These are phyloP conservation scores for Paracoccidioides brasiliensis DNA, from an alignment of 2,329 filamentous ascomycete genomes.

Conservation along the genomic window DNA sequence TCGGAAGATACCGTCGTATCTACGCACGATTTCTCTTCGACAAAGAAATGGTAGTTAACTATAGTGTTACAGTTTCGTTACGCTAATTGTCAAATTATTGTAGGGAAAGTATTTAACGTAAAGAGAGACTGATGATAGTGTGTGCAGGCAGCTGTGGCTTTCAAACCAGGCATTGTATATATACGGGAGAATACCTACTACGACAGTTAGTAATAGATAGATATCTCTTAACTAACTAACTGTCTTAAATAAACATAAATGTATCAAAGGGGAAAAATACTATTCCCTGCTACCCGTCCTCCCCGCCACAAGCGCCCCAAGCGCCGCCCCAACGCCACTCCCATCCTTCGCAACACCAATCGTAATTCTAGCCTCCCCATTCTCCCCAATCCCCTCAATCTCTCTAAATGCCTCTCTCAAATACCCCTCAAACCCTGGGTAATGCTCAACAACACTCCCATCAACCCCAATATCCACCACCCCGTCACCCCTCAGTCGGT, in stretches of 20 bases:
- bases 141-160: too few species aligned
- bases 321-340: constrained; percentile 82
- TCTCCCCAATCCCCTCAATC: constrained; percentile 62
- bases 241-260: not conserved
- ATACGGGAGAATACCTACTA: too few species aligned
- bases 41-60: too few species aligned
- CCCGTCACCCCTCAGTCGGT: constrained; percentile 57
- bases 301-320: constrained; percentile 84
- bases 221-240: too few species aligned
- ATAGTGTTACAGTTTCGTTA: too few species aligned
- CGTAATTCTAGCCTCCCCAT: constrained; percentile 71
- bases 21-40: too few species aligned
- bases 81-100: too few species aligned
- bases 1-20: too few species aligned
- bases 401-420: constrained; percentile 69
- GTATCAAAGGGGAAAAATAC: not conserved
- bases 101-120: too few species aligned
- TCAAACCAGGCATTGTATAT: too few species aligned
- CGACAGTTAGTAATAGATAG: too few species aligned
- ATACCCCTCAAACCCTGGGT: constrained; percentile 81
- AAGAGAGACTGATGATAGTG: too few species aligned
- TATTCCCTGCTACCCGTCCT: constrained; percentile 24
- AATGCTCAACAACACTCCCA: constrained; percentile 88
- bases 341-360: constrained; percentile 97
- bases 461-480: constrained; percentile 88